Conservation (phyloP, 495 filamentous ascomycete species). For the Penicilliopsis zonata region DNA sequence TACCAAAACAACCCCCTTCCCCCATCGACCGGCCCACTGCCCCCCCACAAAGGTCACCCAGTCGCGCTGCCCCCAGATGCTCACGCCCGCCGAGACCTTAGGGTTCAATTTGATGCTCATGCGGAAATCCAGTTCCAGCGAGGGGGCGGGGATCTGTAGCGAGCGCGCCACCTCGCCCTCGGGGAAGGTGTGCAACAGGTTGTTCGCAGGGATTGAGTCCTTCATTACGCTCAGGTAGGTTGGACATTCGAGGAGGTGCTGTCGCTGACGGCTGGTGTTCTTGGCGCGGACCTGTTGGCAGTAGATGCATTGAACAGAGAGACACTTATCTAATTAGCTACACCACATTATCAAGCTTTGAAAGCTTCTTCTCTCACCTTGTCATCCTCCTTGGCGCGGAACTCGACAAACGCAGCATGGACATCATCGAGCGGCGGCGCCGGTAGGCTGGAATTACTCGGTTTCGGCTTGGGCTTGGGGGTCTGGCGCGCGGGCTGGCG, state of each 20-base stretch:
- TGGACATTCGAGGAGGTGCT: constrained; percentile 42
- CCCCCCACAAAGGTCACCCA: constrained; percentile 46
- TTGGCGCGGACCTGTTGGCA: constrained; percentile 46
- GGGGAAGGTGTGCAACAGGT: constrained; percentile 42
- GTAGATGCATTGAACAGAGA: constrained; percentile 47
- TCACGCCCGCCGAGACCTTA: constrained; percentile 38
- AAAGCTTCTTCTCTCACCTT: constrained; percentile 25
- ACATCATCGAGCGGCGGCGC: constrained; percentile 40
- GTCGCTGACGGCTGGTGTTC: constrained; percentile 43
- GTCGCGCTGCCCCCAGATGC: constrained; percentile 44
- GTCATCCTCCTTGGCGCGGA: constrained; percentile 45
- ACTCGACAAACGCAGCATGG: constrained; percentile 44
- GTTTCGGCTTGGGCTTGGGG: constrained; percentile 33
- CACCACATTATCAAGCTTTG: neutral
- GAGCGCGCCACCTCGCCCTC: constrained; percentile 41
- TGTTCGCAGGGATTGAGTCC: constrained; percentile 45
- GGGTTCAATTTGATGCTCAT: constrained; percentile 50
- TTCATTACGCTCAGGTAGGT: constrained; percentile 47
- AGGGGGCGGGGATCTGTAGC: constrained; percentile 41
- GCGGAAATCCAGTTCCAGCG: constrained; percentile 48
- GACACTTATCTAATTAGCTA: constrained; percentile 21
- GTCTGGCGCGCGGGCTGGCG: constrained; percentile 23
- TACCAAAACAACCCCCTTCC: constrained; percentile 47
- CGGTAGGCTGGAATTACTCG: constrained; percentile 24
- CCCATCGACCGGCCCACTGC: constrained; percentile 49